These are phyloP conservation scores for Trichophaea hybrida DNA, from an alignment of 2,329 filamentous ascomycete genomes.

Conservation along the genomic window DNA sequence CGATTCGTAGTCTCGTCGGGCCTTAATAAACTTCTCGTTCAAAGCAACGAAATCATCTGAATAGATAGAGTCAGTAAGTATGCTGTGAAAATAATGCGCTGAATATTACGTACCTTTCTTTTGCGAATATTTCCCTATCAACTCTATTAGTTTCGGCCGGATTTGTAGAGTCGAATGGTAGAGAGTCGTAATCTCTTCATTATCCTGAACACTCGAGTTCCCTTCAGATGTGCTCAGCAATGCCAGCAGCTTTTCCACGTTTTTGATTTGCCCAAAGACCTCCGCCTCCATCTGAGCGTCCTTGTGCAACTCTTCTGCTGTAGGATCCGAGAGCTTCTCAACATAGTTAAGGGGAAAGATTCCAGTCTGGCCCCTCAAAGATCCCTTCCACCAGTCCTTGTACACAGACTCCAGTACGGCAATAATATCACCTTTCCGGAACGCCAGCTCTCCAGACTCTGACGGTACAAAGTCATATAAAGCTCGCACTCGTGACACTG, in stretches of 20 bases:
- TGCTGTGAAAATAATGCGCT: conserved; percentile 1
- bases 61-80: neutral
- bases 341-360: conserved; percentile 99
- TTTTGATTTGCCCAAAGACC: conserved; percentile 62
- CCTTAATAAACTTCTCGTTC: conserved; percentile 99
- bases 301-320: conserved; percentile 79
- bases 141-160: conserved; percentile 86
- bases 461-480: conserved; percentile 91
- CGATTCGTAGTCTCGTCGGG: conserved; percentile 86
- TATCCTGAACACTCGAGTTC: conserved; percentile 70
- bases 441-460: conserved; percentile 86
- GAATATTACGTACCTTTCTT: conserved; percentile 63
- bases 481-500: conserved; percentile 83
- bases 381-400: conserved; percentile 99
- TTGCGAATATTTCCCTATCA: conserved; percentile 98
- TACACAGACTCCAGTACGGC: conserved; percentile 94
- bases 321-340: conserved; percentile 90
- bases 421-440: conserved; percentile 93
- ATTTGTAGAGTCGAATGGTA: conserved; percentile 94
- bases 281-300: conserved; percentile 91
- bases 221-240: conserved; percentile 76
- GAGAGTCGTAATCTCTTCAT: conserved; percentile 81
- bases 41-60: conserved; percentile 93
- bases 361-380: conserved; percentile 81
- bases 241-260: conserved; percentile 70